Conservation (phyloP, 805 yeast species). For the Cyberlindnera japonica region DNA sequence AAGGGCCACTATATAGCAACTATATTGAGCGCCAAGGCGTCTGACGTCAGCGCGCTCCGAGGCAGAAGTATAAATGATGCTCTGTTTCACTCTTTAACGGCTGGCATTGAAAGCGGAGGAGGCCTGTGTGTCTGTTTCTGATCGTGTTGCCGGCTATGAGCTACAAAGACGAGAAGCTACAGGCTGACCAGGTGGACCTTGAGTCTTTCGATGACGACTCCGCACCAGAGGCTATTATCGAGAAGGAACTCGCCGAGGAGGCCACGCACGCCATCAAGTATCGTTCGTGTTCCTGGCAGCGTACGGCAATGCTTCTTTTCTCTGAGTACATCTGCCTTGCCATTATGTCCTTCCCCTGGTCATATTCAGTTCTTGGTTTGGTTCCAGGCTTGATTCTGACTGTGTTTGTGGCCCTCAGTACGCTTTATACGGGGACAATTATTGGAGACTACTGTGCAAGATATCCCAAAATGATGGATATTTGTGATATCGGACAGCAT, state of each 20-base stretch:
- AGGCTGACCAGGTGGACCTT: background rate
- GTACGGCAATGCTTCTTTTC: constrained; percentile 55
- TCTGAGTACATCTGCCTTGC: constrained; percentile 61
- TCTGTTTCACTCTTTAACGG: too few relatives aligned
- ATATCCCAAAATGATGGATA: constrained; percentile 47
- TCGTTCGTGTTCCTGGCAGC: constrained; percentile 53
- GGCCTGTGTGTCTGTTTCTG: too few relatives aligned
- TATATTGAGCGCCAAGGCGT: too few relatives aligned
- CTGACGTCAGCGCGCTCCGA: too few relatives aligned
- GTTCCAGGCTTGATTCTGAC: constrained; percentile 57
- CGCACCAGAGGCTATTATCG: constrained; percentile 19
- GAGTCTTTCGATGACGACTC: constrained; percentile 12
- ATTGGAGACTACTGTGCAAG: constrained; percentile 52
- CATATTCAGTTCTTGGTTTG: constrained; percentile 55
- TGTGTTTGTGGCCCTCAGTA: constrained; percentile 45
- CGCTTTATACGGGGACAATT: constrained; percentile 52
- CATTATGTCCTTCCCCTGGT: constrained; percentile 65
- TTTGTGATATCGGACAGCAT: constrained; percentile 58
- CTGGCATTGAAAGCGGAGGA: too few relatives aligned
- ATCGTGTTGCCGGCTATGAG: background rate
- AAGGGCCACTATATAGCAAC: too few relatives aligned
- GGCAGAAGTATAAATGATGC: too few relatives aligned
- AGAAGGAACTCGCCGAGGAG: constrained; percentile 23
- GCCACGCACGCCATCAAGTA: constrained; percentile 38
- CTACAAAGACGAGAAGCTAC: constrained; percentile 1